Percentiles rank a stretch among this genome's conserved stretches.
phyloP scores from a whole-genome alignment of 306 rosid species.

The Neltuma alba region DNA sequence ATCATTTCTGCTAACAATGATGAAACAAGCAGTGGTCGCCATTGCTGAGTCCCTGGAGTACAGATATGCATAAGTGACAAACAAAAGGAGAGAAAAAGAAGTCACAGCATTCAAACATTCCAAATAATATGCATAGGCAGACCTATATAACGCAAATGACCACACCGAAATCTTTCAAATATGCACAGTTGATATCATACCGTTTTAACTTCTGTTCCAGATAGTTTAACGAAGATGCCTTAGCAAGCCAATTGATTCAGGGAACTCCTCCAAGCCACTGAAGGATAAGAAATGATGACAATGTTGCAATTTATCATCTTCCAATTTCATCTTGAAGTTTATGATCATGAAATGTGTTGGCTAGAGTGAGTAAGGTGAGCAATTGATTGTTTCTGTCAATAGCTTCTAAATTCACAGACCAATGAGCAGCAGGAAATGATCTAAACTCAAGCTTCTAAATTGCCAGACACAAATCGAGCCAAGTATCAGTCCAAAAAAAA shows the following conservation, averaged over 20 bases:
- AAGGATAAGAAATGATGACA: background rate
- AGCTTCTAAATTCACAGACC: background rate
- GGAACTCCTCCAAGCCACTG: background rate
- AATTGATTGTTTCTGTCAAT: background rate
- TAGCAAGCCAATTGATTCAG: background rate
- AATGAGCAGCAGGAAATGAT: background rate
- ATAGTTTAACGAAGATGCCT: background rate
- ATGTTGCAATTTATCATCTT: background rate
- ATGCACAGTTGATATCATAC: background rate
- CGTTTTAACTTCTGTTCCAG: background rate
- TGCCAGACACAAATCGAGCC: background rate
- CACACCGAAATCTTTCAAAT: background rate
- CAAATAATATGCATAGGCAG: background rate
- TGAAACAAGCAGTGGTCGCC: conserved; percentile 96
- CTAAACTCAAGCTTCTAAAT: too few species aligned
- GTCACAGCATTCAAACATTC: background rate
- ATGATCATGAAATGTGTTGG: background rate
- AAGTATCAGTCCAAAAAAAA: too few species aligned
- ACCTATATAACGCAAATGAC: background rate
- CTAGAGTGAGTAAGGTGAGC: background rate
- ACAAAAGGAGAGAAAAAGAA: background rate
- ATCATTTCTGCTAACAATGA: conserved; percentile 94
- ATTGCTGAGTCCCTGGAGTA: conserved; percentile 42
- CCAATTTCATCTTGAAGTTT: background rate
- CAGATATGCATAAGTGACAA: background rate